Evolutionary conservation across 192 early-diverging fungal species (phyloP).

Genomic region (Coemansia sp.): DNA sequence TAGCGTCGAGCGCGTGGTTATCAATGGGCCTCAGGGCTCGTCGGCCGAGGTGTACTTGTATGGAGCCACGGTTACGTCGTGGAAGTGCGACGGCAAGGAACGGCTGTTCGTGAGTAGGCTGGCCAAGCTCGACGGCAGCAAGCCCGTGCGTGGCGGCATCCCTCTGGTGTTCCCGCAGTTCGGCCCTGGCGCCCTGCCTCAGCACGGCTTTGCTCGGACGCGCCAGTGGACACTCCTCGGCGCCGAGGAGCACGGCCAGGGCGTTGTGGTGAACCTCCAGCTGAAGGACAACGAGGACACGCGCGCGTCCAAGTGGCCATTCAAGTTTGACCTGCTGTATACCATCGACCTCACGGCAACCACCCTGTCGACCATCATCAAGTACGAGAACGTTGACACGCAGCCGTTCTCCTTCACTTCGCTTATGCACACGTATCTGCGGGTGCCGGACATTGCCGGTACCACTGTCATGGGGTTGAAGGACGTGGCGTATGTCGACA

Average conservation of each 20-base stretch:
- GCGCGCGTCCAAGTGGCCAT: slow-evolving; percentile 48
- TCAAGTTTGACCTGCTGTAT: slow-evolving; percentile 75
- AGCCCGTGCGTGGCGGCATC: slow-evolving; percentile 88
- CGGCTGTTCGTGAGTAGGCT: slow-evolving; percentile 83
- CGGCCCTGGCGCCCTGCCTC: slow-evolving; percentile 50
- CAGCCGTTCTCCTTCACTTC: slow-evolving; percentile 77
- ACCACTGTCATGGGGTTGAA: slow-evolving; percentile 66
- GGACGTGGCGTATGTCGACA: slow-evolving; percentile 69
- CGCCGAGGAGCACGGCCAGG: slow-evolving; percentile 30
- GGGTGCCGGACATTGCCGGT: slow-evolving; percentile 62
- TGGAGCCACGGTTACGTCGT: slow-evolving; percentile 93
- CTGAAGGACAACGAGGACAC: slow-evolving; percentile 42
- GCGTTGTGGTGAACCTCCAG: slow-evolving; percentile 41
- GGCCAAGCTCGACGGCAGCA: slow-evolving; percentile 83
- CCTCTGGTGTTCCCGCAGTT: slow-evolving; percentile 60
- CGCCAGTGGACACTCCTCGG: slow-evolving; percentile 35
- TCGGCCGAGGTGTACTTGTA: slow-evolving; percentile 45
- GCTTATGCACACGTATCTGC: slow-evolving; percentile 93
- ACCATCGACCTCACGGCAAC: slow-evolving; percentile 74
- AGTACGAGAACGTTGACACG: slow-evolving; percentile 73
- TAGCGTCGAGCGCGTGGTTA: slow-evolving; percentile 37
- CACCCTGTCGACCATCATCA: slow-evolving; percentile 71
- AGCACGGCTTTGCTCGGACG: slow-evolving; percentile 59
- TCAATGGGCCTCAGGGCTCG: slow-evolving; percentile 23
- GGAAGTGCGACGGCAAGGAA: slow-evolving; percentile 74